Percentiles rank a stretch among this genome's conserved stretches.
phyloP scores from a whole-genome alignment of 768 basidiomycete species.

The Leucocoprinus birnbaumii region DNA sequence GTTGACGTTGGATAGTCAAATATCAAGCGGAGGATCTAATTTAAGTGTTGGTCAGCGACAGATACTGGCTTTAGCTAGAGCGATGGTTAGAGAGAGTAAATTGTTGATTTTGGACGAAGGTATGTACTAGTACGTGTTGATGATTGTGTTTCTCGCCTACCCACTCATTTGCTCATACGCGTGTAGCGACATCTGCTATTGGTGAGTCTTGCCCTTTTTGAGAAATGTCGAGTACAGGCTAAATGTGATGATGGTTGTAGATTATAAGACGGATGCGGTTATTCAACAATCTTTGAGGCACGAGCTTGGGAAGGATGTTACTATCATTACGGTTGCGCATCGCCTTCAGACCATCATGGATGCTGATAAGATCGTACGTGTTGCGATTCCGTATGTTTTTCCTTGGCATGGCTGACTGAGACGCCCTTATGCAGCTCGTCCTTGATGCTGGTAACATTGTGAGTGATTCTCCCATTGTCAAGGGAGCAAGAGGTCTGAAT shows the following conservation, averaged over 20 bases:
- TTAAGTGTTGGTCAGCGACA: constrained; percentile 75
- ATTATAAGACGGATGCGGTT: constrained; percentile 60
- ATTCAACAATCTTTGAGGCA: constrained; percentile 67
- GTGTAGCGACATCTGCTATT: constrained; percentile 36
- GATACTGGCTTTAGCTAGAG: constrained; percentile 56
- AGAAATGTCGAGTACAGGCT: constrained; percentile 29
- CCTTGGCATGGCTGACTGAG: not conserved
- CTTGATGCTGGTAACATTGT: constrained; percentile 43
- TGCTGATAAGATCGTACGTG: constrained; percentile 45
- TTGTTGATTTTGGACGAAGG: constrained; percentile 61
- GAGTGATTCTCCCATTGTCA: not conserved
- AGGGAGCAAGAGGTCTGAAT: no score
- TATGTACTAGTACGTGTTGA: constrained; percentile 14
- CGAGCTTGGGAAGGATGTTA: constrained; percentile 26
- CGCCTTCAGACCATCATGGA: constrained; percentile 55
- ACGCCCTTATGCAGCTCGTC: constrained; percentile 28
- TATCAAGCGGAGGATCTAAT: constrained; percentile 58
- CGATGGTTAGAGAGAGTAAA: constrained; percentile 51
- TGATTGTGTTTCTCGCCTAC: not conserved
- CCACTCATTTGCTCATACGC: not conserved
- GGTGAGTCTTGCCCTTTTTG: constrained; percentile 34
- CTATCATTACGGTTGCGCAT: constrained; percentile 6
- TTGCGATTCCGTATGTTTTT: not conserved
- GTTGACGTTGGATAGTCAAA: constrained; percentile 39
- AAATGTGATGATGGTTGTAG: constrained; percentile 28